Evolutionary conservation across 2,329 filamentous ascomycete species (phyloP), one percentile per base, ranked within the genome.

Genomic region (Pseudogymnoascus sp.): DNA sequence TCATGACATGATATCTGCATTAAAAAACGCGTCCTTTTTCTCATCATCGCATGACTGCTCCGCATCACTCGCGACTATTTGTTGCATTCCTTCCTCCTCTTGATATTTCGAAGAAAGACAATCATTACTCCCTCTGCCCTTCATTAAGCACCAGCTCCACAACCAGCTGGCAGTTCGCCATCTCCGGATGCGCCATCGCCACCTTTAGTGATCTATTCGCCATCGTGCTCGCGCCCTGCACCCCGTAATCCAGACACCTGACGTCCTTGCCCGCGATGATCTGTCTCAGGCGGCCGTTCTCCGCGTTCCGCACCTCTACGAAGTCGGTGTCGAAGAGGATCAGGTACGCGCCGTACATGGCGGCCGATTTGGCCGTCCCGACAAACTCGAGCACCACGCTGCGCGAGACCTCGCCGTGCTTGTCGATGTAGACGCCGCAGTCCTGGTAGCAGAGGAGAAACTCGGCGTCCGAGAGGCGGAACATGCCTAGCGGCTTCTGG

Each of bases 381-480:
- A 96, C 94, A 74, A 97, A 99, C 73, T 97, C 92, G 92, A 99
- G 96, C 71, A 97, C 92, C 63, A 97, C 91, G 29, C 89, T 91
- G 52, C 95, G 89, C 39, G 87, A 93, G 29, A 99, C 91, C 65
- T 99, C 94, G 67, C 94, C 94, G 74, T 97, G 92, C 76, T 97
- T 97, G 79, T 99, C 95, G 72, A 97, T 90, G 71, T 97, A 99
- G 7, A 99, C 92, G 16, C 92, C 94, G 69, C 93, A 97, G 74
- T 97, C 92, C 75, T 95, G 90, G 74, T 97, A 99, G 38, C 90
- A 91, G 59, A 97, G 85, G 26, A 99, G 79, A 76, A 97, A 99
- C 74, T 96, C 94, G 63, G 90, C 89, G 64, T 95, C 90, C 67
- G 89, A 92, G 62, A 99, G 85, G 41, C 92, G 87, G 81, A 99